phyloP scores from a whole-genome alignment of 495 filamentous ascomycete genomes.

The Penicillium canariense region DNA sequence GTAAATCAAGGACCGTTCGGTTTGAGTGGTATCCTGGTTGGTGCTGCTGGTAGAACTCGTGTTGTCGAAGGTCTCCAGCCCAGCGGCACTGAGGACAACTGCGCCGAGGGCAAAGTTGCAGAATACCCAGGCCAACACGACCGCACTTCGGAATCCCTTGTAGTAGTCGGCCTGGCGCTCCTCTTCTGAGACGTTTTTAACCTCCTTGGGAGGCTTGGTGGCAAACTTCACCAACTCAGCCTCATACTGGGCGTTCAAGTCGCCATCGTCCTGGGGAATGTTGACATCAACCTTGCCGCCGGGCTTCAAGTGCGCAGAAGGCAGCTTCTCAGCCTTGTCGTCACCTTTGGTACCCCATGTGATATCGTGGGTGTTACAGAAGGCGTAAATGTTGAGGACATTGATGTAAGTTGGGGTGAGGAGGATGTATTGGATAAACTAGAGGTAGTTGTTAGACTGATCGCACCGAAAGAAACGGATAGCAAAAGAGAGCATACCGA shows the following conservation, averaged over 20 bases:
- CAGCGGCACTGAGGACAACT: slow-evolving; percentile 81
- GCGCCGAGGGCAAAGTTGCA: slow-evolving; percentile 89
- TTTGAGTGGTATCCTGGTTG: slow-evolving; percentile 43
- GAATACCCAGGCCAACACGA: slow-evolving; percentile 95
- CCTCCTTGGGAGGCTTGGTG: slow-evolving; percentile 66
- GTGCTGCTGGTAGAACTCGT: slow-evolving; percentile 17
- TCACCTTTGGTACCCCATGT: slow-evolving; percentile 97
- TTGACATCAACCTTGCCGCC: slow-evolving; percentile 93
- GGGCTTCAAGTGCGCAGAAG: slow-evolving; percentile 75
- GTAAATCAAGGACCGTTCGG: slow-evolving; percentile 68
- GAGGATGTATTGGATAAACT: slow-evolving; percentile 91
- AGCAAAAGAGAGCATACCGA: slow-evolving; percentile 45
- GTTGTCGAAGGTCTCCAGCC: slow-evolving; percentile 62
- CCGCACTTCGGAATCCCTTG: slow-evolving; percentile 86
- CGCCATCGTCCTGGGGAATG: slow-evolving; percentile 80
- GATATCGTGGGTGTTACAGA: slow-evolving; percentile 97
- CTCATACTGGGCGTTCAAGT: slow-evolving; percentile 93
- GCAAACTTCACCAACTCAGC: slow-evolving; percentile 74
- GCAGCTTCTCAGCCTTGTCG: slow-evolving; percentile 81
- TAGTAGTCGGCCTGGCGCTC: slow-evolving; percentile 98
- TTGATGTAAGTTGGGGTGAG: slow-evolving; percentile 95
- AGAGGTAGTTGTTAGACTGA: slow-evolving; percentile 5
- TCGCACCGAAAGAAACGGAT: not conserved
- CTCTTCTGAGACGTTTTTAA: slow-evolving; percentile 53
- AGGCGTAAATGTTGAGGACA: slow-evolving; percentile 95